phyloP scores from a whole-genome alignment of 2,329 filamentous ascomycete species.

The Venturia carpophila region DNA sequence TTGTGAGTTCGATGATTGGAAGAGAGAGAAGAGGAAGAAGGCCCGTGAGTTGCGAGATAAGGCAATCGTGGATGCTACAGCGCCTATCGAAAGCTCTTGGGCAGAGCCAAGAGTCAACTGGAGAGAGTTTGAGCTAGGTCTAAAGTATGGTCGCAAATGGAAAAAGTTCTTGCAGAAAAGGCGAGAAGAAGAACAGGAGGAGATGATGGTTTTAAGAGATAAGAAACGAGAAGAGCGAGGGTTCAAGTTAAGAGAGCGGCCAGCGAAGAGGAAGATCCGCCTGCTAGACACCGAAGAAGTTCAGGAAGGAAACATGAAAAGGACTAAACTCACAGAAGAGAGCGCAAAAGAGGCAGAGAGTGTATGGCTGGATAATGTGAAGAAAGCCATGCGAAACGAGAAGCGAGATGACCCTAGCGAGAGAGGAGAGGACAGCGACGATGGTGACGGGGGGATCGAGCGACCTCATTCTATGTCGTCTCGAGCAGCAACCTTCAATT shows the following conservation, averaged over 20 bases:
- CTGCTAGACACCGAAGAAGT: neutral
- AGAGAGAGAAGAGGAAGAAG: neutral
- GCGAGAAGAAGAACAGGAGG: slow-evolving; percentile 1
- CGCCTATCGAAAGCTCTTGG: neutral
- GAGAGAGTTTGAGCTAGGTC: slow-evolving; percentile 10
- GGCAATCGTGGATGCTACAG: neutral
- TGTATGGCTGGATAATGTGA: slow-evolving; percentile 8
- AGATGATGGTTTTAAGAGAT: neutral
- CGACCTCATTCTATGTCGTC: neutral
- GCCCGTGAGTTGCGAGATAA: neutral
- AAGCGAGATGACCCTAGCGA: neutral
- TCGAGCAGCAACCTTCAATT: neutral
- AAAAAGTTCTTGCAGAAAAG: neutral
- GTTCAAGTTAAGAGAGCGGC: slow-evolving; percentile 7
- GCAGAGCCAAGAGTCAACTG: slow-evolving; percentile 12
- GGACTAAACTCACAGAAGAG: slow-evolving; percentile 1
- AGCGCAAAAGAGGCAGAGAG: neutral
- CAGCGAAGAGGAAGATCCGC: neutral
- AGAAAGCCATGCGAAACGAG: neutral
- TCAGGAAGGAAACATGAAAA: neutral
- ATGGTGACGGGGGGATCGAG: neutral
- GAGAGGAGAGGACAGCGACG: neutral
- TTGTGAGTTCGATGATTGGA: slow-evolving; percentile 13
- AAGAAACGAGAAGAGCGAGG: neutral
- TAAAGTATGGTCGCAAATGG: slow-evolving; percentile 12